Conservation (phyloP, 176 grass and related monocot species). For the Cenchrus americanus region DNA sequence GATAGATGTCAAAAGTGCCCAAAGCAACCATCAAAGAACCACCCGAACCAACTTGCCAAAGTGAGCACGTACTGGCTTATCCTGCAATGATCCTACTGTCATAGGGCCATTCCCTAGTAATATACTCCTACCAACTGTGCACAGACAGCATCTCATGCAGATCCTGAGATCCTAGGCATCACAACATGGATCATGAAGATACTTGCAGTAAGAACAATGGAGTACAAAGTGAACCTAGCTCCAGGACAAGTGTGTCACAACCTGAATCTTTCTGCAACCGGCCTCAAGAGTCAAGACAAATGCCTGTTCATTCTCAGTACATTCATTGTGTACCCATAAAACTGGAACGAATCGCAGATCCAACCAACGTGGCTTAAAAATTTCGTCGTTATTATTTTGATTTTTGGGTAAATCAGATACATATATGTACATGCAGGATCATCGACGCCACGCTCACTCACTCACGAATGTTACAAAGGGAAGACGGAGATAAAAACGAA, state of each 20-base stretch:
- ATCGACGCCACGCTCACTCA: background rate
- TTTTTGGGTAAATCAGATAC: conserved; percentile 22
- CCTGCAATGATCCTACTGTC: background rate
- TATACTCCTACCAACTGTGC: background rate
- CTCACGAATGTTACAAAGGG: background rate
- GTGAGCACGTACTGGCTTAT: background rate
- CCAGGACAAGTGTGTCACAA: background rate
- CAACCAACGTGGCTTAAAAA: background rate
- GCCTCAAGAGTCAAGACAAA: background rate
- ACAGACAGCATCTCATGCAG: background rate
- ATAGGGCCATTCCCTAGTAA: background rate
- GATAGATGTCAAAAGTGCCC: conserved; percentile 18
- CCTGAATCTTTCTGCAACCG: background rate
- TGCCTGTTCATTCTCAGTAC: background rate
- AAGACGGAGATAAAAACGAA: conserved; percentile 24
- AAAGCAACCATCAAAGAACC: conserved; percentile 3
- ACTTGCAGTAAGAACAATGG: background rate
- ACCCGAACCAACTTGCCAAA: conserved; percentile 33
- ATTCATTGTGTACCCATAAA: background rate
- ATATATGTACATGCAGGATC: conserved; percentile 48
- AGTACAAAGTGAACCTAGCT: background rate
- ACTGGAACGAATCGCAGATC: background rate
- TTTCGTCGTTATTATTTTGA: background rate
- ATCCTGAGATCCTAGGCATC: background rate
- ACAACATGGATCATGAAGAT: background rate